Evolutionary conservation across 345 rosid species (phyloP), one percentile per base, ranked within the genome.

Genomic region (Aquilaria malaccensis): DNA sequence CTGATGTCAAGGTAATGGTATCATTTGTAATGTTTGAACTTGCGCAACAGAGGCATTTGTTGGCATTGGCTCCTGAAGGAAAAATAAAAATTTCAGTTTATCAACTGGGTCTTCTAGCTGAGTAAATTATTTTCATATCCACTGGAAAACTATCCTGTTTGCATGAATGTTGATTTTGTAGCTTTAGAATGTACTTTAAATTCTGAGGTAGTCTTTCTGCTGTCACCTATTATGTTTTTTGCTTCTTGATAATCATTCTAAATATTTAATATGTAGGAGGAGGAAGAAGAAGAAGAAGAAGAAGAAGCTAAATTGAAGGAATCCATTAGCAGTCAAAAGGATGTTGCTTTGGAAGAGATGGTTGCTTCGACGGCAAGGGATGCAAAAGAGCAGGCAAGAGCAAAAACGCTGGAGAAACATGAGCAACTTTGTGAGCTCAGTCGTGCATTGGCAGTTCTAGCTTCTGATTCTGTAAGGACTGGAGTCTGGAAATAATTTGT

Each of bases 401-500:
- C 91, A 9, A 87, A 81, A 85, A 85, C 98, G 59, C 64, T 89
- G 58, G 98, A 93, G 78, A 82, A 89, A 69, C 96, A 85, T 54
- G 98, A 87, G 69, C 89, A 94, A 74, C 99, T 94, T 49, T 94
- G 99, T 73, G 97, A 94, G 73, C 96, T 90, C 64, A 90, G 97
- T 64, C 96, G 89, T 74, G 99, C 99, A 52, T 68, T 94, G 69
- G 96, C 99, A 67, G 88, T 94, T 70, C 76, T 94, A 54, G 96
- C 97, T 80, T 90, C 99, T 45, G 99, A 96, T 60, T 94, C 99
- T 60, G 97, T 94, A 85, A 72, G 85, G 14, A 80, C 59, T 46
- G 11, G 15, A 84, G 13, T 79, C 60, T 46, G 11, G n/a, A 50
- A 29, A 51, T 61, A 66, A 53, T 63, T 52, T 30, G 45, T n/a